phyloP scores from a whole-genome alignment of 2,329 filamentous ascomycete genomes.

The Penicillium decumbens region DNA sequence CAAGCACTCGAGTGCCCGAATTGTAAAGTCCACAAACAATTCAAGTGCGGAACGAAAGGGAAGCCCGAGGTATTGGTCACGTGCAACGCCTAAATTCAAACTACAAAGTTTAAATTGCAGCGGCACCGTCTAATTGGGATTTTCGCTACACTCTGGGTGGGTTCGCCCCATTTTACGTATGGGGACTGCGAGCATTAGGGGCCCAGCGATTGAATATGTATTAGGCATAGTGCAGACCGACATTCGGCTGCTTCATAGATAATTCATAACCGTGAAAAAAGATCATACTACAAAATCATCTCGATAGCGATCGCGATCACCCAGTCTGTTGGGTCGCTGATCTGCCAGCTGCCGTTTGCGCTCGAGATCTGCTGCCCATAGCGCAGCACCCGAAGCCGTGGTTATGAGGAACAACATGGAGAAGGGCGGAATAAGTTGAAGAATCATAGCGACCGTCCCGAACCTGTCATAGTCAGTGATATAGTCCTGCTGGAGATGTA shows the following conservation, averaged over 20 bases:
- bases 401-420: conserved; percentile 95
- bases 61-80: conserved; percentile 8
- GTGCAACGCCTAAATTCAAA: conserved; percentile 8
- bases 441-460: conserved; percentile 73
- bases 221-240: not conserved
- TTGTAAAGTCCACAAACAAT: not conserved
- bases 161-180: not conserved
- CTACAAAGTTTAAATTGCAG: not conserved
- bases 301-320: conserved; percentile 34
- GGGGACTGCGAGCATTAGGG: not conserved
- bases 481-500: not conserved
- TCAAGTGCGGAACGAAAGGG: not conserved
- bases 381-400: conserved; percentile 73
- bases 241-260: not conserved
- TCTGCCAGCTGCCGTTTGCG: conserved; percentile 43
- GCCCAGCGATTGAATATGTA: not conserved
- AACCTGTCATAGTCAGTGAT: conserved; percentile 50
- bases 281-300: conserved; percentile 32
- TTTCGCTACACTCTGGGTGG: not conserved
- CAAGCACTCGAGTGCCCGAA: not conserved
- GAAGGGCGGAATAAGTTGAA: conserved; percentile 82
- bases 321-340: conserved; percentile 19
- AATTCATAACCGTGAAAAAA: not conserved
- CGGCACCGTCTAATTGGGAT: conserved; percentile 1
- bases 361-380: conserved; percentile 82